Evolutionary conservation across 2,329 filamentous ascomycete species (phyloP), one percentile per base, ranked within the genome.

Genomic region (Colletotrichum liaoningense): DNA sequence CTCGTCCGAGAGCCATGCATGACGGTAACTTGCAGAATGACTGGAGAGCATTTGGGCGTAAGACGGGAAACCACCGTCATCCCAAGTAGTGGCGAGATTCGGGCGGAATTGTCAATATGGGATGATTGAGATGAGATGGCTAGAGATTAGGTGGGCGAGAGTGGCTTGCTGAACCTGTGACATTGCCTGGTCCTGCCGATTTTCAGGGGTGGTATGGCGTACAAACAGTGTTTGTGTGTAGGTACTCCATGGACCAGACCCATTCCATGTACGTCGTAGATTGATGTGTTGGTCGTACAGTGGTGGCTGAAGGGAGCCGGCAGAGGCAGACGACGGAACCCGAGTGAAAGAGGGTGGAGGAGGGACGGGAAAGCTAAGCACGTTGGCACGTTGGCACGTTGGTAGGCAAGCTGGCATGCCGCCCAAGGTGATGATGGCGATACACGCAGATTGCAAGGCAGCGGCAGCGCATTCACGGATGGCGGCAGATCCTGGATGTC

Each of bases 121-220:
- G 59, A 70, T 46, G 70, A 64, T 26, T 35, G 16, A 38, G 28
- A 24, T 54, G 55, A 55, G 26, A n/a, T 57, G 55, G 55, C 28
- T 24, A 55, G 42, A 46, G 33, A 46, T 26, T 60, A 35, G 59
- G 55, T 46, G 58, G 64, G 52, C 35, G 30, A 22, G 12, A 46
- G 70, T 73, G 70, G 70, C 70, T 65, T 73, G 67, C 67, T 73
- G 70, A 56, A 70, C 54, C 66, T 60, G 58, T 38, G 67, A 49
- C 54, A 60, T 55, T 12, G 35, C 38, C 46, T 52, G 12, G 33
- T n/a, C 56, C 46, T 28, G 54, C 69, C 63, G 24, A 14, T 57
- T 52, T 55, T 33, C 46, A 58, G 58, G 69, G 60, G 52, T 33
- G 22, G 19, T 24, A 30, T 54, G 22, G 30, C 58, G 42, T 33